phyloP scores from a whole-genome alignment of 495 filamentous ascomycete genomes.

The Penicillium canariense region DNA sequence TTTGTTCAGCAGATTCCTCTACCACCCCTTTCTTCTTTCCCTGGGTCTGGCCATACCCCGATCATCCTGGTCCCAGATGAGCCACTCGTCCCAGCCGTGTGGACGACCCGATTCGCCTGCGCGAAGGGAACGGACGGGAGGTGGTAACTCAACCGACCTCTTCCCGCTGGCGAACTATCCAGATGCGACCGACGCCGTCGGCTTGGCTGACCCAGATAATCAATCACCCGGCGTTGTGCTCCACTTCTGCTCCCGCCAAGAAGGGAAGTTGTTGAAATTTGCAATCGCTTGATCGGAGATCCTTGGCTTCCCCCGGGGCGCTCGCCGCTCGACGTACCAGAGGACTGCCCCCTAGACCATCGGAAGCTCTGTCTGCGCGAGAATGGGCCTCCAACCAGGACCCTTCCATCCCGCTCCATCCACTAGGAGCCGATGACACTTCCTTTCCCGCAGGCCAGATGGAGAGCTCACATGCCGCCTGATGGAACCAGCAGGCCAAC shows the following conservation, averaged over 20 bases:
- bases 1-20: neutral
- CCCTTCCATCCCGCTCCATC: neutral
- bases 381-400: neutral
- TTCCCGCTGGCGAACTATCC: constrained; percentile 3
- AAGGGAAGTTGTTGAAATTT: constrained; percentile 5
- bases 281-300: constrained; percentile 4
- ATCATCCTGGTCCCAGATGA: neutral
- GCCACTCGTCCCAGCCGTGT: neutral
- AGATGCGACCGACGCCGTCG: neutral
- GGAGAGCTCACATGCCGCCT: constrained; percentile 14
- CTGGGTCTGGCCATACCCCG: neutral
- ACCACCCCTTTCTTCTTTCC: neutral
- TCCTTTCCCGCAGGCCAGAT: neutral
- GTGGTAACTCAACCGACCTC: neutral
- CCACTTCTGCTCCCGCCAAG: neutral
- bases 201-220: constrained; percentile 6
- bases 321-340: neutral
- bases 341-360: neutral
- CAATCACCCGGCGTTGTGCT: neutral
- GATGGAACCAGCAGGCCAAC: constrained; percentile 4
- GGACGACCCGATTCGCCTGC: neutral
- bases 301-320: constrained; percentile 9
- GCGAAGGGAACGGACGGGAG: neutral
- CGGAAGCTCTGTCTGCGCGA: neutral
- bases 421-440: neutral